Percentiles rank a stretch among this genome's conserved stretches.
phyloP scores from a whole-genome alignment of 169 alveolate genomes.

The Babesia gibsoni region DNA sequence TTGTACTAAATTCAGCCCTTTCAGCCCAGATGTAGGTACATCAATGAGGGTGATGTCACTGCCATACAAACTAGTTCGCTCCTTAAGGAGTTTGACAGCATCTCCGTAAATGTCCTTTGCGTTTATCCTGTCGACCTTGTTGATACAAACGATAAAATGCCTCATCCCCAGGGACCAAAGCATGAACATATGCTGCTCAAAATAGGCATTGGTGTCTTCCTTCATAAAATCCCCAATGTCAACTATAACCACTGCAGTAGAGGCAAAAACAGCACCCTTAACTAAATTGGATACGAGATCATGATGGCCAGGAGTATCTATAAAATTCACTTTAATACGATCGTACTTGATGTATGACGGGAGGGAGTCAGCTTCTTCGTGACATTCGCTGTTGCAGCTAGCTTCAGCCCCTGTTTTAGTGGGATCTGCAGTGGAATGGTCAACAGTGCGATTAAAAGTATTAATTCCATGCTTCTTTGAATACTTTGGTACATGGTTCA shows the following conservation, averaged over 20 bases:
- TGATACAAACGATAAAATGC: conserved; percentile 64
- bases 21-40: conserved; percentile 50
- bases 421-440: no score
- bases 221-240: conserved; percentile 67
- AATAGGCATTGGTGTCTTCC: conserved; percentile 59
- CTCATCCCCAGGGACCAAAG: conserved; percentile 67
- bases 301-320: conserved; percentile 77
- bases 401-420: no score
- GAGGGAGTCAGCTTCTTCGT: no score
- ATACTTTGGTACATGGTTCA: no score
- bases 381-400: no score
- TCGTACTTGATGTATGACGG: conserved; percentile 18
- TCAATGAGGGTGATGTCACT: conserved; percentile 35
- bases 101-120: conserved; percentile 28
- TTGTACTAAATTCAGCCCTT: conserved; percentile 35
- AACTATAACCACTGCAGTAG: conserved; percentile 66
- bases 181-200: conserved; percentile 61
- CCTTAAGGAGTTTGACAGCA: conserved; percentile 28
- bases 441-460: no score
- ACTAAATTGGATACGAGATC: conserved; percentile 69
- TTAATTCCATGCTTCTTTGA: no score
- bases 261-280: conserved; percentile 72
- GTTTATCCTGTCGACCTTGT: conserved; percentile 68
- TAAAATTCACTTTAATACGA: conserved; percentile 63
- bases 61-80: conserved; percentile 27